Base-by-base conservation (phyloP, 192 early-diverging fungal species). In the Coemansia sp. region DNA sequence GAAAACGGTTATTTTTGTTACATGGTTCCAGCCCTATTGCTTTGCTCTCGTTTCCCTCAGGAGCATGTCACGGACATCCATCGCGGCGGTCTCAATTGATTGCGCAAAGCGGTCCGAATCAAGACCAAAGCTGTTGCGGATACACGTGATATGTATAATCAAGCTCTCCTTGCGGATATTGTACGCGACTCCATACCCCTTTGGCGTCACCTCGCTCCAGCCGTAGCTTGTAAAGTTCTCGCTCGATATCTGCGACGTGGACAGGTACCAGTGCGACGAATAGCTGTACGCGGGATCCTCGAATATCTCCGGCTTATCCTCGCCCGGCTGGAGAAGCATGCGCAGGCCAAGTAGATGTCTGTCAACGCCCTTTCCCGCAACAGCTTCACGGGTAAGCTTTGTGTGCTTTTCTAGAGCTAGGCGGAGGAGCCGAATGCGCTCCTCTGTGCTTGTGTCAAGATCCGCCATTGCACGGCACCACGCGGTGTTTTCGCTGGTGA, bases 141-240 rank as follows among this genome's bases (percentile, higher is more conserved):
- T 85, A 71, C 84, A 85, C 9, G 89, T 90, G 59, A 96, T 81
- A 66, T 97, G 97, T 73, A 99, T 92, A 65, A 95, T 86, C 50
- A 97, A 71, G 55, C 85, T 81, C 71, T 90, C 76, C 54, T 89
- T 84, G 77, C 93, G 93, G 66, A 99, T 88, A 90, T 95, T 96
- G 74, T 98, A 98, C 13, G 96, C 95, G 68, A 93, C 77, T 56
- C 95, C 95, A 70, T 91, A 98, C 19, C 94, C 94, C 81, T 93
- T 89, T 13, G 92, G 88, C 43, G 92, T 87, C 33, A 95, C 90
- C 70, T 90, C 87, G 61, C 89, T 89, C 90, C 90, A 92, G 14
- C 97, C 97, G 67, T 97, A 99, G 63, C 95, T 94, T 60, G 90
- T 86, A 84, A 93, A 96, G 81, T 93, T 81, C 67, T 95, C 93